Evolutionary conservation across 2,329 filamentous ascomycete species (phyloP).

Genomic region (Ophiostoma ulmi): DNA sequence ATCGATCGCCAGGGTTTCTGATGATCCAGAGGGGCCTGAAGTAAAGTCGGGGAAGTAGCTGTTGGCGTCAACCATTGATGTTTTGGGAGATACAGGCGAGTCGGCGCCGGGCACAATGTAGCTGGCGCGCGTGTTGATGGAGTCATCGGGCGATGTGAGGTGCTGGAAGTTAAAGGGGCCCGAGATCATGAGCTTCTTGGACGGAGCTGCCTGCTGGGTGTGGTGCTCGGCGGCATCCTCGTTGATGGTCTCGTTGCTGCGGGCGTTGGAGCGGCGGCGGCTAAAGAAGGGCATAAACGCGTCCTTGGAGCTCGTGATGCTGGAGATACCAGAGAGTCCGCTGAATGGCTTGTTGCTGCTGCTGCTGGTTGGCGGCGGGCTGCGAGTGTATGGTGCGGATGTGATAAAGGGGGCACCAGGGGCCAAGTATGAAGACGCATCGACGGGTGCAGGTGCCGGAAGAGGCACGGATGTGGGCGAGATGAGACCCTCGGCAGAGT

Average conservation of each 20-base stretch:
- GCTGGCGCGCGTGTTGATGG: neutral
- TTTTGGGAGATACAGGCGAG: neutral
- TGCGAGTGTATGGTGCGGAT: neutral
- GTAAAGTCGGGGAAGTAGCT: conserved; percentile 45
- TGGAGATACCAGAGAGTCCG: neutral
- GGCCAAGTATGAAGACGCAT: conserved; percentile 32
- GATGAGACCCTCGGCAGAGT: conserved; percentile 39
- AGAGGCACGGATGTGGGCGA: conserved; percentile 27
- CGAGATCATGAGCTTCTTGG: conserved; percentile 48
- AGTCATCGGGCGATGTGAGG: conserved; percentile 51
- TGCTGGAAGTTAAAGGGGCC: conserved; percentile 64
- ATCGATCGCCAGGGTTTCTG: conserved; percentile 28
- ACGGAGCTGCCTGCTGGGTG: neutral
- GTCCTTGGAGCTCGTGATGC: neutral
- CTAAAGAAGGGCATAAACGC: conserved; percentile 47
- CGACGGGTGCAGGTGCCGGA: conserved; percentile 29
- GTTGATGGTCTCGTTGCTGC: conserved; percentile 32
- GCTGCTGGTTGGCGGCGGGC: conserved; percentile 12
- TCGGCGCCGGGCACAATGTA: neutral
- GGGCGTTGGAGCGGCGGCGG: conserved; percentile 42
- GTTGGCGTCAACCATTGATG: conserved; percentile 28
- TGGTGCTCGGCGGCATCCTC: neutral
- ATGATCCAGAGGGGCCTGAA: conserved; percentile 36
- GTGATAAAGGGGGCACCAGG: neutral
- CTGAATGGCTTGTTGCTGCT: conserved; percentile 38